Conservation (phyloP, 768 basidiomycete species). For the Phlebiopsis gigantea region DNA sequence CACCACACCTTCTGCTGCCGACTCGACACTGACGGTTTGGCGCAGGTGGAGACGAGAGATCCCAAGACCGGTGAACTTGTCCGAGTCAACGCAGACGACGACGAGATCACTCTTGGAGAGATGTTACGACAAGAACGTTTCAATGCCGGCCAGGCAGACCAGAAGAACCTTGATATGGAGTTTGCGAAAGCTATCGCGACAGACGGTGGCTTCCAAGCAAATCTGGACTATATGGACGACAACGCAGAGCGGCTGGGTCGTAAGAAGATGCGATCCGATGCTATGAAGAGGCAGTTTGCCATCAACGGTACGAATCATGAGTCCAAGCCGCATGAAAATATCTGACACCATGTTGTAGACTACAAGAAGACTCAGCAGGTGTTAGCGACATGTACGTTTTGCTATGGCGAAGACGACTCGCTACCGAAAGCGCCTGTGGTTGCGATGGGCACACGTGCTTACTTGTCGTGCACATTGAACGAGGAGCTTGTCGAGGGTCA, state of each 20-base stretch:
- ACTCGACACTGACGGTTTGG: not conserved
- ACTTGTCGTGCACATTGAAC: conserved; percentile 81
- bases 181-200: conserved; percentile 84
- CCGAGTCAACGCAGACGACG: conserved; percentile 88
- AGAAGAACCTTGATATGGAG: conserved; percentile 87
- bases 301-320: conserved; percentile 64
- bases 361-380: conserved; percentile 93
- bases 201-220: conserved; percentile 85
- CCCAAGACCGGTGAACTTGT: conserved; percentile 86
- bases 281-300: conserved; percentile 95
- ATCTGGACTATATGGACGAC: conserved; percentile 94
- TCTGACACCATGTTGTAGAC: conserved; percentile 48
- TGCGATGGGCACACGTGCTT: conserved; percentile 86
- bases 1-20: not conserved
- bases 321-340: not conserved
- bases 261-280: conserved; percentile 94
- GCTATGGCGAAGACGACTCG: conserved; percentile 89
- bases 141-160: conserved; percentile 82
- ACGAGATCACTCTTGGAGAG: conserved; percentile 79
- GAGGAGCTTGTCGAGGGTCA: conserved; percentile 93
- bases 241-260: conserved; percentile 90
- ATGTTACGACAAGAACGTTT: conserved; percentile 92
- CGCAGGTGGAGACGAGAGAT: conserved; percentile 83
- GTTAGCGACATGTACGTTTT: conserved; percentile 79
- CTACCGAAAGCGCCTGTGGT: conserved; percentile 83